These are phyloP conservation scores for Pichia sp. DNA, from an alignment of 1,139 yeast genomes.

Conservation along the genomic window DNA sequence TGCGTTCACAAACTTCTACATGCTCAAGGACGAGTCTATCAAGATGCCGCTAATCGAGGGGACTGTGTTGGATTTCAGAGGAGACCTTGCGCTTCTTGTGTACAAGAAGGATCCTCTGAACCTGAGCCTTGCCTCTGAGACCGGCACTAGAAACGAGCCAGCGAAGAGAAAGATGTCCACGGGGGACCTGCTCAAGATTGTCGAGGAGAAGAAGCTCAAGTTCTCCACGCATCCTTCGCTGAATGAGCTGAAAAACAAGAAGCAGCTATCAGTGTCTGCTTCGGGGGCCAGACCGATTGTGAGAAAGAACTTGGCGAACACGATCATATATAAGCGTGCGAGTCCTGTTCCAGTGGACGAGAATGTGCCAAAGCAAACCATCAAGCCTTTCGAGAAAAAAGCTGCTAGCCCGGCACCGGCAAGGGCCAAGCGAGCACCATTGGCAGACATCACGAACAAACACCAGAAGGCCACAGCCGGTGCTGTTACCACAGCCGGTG, in stretches of 20 bases:
- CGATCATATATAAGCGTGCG: conserved; percentile 19
- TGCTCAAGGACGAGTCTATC: conserved; percentile 51
- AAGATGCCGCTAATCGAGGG: conserved; percentile 55
- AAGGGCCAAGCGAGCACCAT: no score
- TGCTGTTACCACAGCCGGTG: no score
- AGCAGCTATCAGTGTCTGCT: no score
- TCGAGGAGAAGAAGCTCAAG: conserved; percentile 12
- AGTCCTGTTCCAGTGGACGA: conserved; percentile 10
- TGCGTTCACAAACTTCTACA: conserved; percentile 52
- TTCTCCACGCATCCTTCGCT: conserved; percentile 17
- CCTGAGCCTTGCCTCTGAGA: not conserved
- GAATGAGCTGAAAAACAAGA: conserved; percentile 9
- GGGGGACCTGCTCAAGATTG: conserved; percentile 9
- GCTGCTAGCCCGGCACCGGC: not conserved
- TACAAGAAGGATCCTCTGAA: not conserved
- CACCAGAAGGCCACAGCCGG: not conserved
- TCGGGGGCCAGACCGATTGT: conserved; percentile 18
- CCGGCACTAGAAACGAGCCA: not conserved
- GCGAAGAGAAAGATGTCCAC: conserved; percentile 10
- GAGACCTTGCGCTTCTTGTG: conserved; percentile 49
- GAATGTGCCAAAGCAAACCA: not conserved
- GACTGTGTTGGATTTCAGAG: conserved; percentile 57
- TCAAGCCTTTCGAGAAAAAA: not conserved
- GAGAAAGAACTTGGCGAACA: conserved; percentile 11
- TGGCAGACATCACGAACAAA: not conserved